Evolutionary conservation across 2,329 filamentous ascomycete species (phyloP).

Genomic region (Hymenotorrendiella dingleyae): DNA sequence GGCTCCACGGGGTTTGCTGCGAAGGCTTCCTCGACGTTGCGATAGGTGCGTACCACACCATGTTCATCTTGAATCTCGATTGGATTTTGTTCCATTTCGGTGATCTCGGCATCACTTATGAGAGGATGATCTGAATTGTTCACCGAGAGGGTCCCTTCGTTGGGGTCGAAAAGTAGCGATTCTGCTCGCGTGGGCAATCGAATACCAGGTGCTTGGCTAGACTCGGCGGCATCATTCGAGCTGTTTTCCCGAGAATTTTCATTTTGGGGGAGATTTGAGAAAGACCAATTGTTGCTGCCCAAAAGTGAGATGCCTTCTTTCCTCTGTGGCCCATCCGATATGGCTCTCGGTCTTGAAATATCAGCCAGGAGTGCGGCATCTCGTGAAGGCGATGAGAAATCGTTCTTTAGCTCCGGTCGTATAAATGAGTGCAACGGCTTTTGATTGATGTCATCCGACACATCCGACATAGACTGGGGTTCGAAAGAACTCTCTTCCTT

Average conservation of each 20-base stretch:
- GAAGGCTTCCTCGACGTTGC: conserved; percentile 20
- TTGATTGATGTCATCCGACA: too few relatives aligned
- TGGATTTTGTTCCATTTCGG: conserved; percentile 4
- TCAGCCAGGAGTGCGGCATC: conserved; percentile 5
- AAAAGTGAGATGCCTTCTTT: conserved; percentile 43
- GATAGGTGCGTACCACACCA: conserved; percentile 11
- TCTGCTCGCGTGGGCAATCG: too few relatives aligned
- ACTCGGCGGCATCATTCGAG: neutral
- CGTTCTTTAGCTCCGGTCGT: neutral
- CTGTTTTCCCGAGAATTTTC: neutral
- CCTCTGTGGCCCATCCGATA: conserved; percentile 49
- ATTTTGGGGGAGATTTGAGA: conserved; percentile 36
- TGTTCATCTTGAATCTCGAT: conserved; percentile 18
- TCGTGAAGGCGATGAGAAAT: neutral
- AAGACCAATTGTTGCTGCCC: conserved; percentile 57
- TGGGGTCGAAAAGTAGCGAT: too few relatives aligned
- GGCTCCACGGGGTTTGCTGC: conserved; percentile 17
- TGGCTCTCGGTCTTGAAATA: conserved; percentile 41
- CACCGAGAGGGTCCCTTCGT: neutral
- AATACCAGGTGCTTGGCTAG: neutral
- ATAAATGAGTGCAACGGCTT: too few relatives aligned
- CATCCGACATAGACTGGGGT: neutral
- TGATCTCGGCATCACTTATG: neutral
- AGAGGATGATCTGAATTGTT: neutral
- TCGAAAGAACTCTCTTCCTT: conserved; percentile 1